phyloP scores from a whole-genome alignment of 768 basidiomycete genomes.

The Termitomyces sp. region DNA sequence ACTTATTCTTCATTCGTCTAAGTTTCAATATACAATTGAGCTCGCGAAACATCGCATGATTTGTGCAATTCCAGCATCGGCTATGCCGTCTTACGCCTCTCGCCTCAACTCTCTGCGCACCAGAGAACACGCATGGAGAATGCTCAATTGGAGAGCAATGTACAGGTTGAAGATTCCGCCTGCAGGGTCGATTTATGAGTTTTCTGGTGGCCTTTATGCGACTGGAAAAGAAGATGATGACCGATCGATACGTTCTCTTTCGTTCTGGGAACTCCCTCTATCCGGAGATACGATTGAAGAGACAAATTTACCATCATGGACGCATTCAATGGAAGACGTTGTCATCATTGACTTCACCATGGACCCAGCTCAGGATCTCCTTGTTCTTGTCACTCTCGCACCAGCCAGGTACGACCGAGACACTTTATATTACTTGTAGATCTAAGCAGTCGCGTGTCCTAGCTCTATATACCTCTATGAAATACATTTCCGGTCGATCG shows the following conservation, averaged over 20 bases:
- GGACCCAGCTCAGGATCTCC: constrained; percentile 49
- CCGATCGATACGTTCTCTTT: constrained; percentile 36
- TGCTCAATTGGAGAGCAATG: constrained; percentile 30
- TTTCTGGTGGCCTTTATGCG: constrained; percentile 44
- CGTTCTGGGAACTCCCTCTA: constrained; percentile 42
- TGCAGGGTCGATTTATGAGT: constrained; percentile 45
- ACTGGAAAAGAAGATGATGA: constrained; percentile 40
- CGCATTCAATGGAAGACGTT: constrained; percentile 34
- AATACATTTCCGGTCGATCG: constrained; percentile 44
- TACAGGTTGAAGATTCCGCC: constrained; percentile 33
- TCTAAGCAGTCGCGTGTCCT: not conserved
- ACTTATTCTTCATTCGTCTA: constrained; percentile 36
- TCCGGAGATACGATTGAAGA: constrained; percentile 17
- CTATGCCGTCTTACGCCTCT: constrained; percentile 27
- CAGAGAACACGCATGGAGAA: constrained; percentile 44
- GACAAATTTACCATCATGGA: constrained; percentile 31
- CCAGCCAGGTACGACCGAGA: constrained; percentile 30
- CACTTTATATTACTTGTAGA: not conserved
- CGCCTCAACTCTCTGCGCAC: constrained; percentile 35
- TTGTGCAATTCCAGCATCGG: constrained; percentile 24
- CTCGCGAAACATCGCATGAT: constrained; percentile 41
- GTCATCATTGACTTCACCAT: constrained; percentile 52
- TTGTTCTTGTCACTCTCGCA: constrained; percentile 42
- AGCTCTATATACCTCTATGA: constrained; percentile 41
- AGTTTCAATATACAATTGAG: constrained; percentile 44